These are phyloP conservation scores for Candida coquimbonensis DNA, from an alignment of 805 yeast species.

Conservation along the genomic window DNA sequence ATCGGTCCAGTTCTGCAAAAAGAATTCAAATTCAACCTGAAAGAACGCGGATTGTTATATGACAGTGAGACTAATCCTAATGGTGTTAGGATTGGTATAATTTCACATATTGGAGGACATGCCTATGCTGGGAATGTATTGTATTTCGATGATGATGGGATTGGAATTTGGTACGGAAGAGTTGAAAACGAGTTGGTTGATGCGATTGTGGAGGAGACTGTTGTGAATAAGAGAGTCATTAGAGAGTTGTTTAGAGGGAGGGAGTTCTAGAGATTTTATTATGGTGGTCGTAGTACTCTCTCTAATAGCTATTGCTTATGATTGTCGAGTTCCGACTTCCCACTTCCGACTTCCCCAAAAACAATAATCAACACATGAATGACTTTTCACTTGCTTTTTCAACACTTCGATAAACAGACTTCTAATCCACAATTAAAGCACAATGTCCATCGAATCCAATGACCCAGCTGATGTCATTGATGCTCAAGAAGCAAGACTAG, in stretches of 20 bases:
- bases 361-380: background rate
- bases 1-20: slow-evolving; percentile 50
- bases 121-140: slow-evolving; percentile 78
- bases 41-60: slow-evolving; percentile 26
- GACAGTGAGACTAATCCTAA: slow-evolving; percentile 16
- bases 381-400: no score
- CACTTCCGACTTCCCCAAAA: background rate
- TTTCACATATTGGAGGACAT: slow-evolving; percentile 84
- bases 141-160: slow-evolving; percentile 38
- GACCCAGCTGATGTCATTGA: slow-evolving; percentile 17
- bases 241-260: slow-evolving; percentile 51
- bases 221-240: slow-evolving; percentile 42
- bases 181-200: slow-evolving; percentile 62
- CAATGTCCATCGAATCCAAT: slow-evolving; percentile 4
- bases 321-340: background rate
- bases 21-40: slow-evolving; percentile 43
- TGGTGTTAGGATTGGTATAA: slow-evolving; percentile 40
- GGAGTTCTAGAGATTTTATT: background rate
- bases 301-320: no score
- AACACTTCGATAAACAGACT: no score
- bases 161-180: slow-evolving; percentile 65
- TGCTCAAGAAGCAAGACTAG: slow-evolving; percentile 21
- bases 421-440: no score
- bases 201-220: slow-evolving; percentile 52
- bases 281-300: no score